Evolutionary conservation across 805 yeast species (phyloP), one percentile per base, ranked within the genome.

Genomic region (Blastobotrys peoriensis): DNA sequence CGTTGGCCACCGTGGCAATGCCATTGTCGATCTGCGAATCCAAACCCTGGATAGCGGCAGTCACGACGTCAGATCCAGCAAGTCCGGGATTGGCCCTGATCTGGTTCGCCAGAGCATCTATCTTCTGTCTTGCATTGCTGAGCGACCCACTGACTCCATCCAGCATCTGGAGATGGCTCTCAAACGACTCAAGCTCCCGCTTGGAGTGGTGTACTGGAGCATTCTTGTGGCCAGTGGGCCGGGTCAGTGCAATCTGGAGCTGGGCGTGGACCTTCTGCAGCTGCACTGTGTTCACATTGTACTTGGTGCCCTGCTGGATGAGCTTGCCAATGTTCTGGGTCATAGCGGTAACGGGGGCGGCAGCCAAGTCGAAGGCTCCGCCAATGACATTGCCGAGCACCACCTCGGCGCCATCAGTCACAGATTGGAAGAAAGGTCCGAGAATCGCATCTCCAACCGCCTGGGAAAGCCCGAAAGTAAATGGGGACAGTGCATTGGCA

Each of bases 371-470:
- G 33, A 54, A 23, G 13, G 50, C 38, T 34, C 52, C 62, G 10
- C 50, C 50, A 23, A 43, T 37, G 13, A 44, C 17, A 25, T 48
- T 60, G 15, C 58, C 50, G 19, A 57, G 36, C 30, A 51, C 40
- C 17, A 54, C 62, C 42, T 59, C 61, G 18, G 58, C 60, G 34
- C 64, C 63, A 17, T 48, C 38, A 17, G 63, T 57, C 19, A 57
- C 38, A n/a, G 58, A 50, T 52, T 59, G 64, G 22, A 58, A 53
- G 45, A 51, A 48, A 15, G 62, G 62, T 18, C 61, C 61, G n/a
- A 38, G 22, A 9, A 48, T 23, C 41, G 36, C 40, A 47, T 51
- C 49, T 10, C 58, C 62, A 33, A 59, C 43, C n/a, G 45, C 51
- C 37, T 50, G 43, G 16, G 59, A 43, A 27, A 52, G 33, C 15